These are phyloP conservation scores for Miscanthus lutarioriparius DNA, from an alignment of 176 grass and related monocot species.

Conservation along the genomic window DNA sequence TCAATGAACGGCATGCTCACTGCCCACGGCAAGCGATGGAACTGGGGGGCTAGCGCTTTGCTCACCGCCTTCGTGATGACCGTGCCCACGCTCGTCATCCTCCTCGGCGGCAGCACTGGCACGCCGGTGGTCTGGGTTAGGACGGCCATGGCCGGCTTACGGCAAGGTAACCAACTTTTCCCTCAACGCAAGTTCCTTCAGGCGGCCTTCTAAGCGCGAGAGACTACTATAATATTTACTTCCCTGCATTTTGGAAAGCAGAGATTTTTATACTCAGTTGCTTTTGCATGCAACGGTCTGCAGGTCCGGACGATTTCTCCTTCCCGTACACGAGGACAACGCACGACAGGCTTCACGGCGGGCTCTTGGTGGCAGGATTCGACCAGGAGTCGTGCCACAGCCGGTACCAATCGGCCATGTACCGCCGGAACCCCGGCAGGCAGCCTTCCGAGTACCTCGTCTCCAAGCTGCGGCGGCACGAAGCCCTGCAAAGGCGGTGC, in stretches of 20 bases:
- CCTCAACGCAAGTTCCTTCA: background rate
- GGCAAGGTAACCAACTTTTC: background rate
- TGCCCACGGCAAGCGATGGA: slow-evolving; percentile 21
- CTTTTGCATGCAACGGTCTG: background rate
- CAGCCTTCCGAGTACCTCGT: slow-evolving; percentile 47
- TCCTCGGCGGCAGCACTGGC: slow-evolving; percentile 1
- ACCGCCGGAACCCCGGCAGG: slow-evolving; percentile 38
- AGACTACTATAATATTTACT: too few species aligned
- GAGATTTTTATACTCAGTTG: too few species aligned
- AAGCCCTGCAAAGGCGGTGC: slow-evolving; percentile 55
- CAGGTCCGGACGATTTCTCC: background rate
- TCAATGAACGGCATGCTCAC: slow-evolving; percentile 20
- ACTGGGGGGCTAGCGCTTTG: background rate
- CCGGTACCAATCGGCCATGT: slow-evolving; percentile 54
- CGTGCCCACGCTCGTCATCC: slow-evolving; percentile 1
- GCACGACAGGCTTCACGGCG: slow-evolving; percentile 39
- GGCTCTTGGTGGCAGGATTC: slow-evolving; percentile 46
- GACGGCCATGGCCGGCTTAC: slow-evolving; percentile 1
- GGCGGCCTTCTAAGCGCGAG: too few species aligned
- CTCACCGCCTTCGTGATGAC: slow-evolving; percentile 25
- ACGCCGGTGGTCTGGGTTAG: slow-evolving; percentile 16
- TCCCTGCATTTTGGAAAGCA: too few species aligned
- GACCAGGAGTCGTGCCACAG: slow-evolving; percentile 43
- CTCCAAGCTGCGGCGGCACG: slow-evolving; percentile 49
- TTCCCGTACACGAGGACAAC: background rate